Percentiles rank a stretch among this genome's conserved stretches.
phyloP scores from a whole-genome alignment of 2,329 filamentous ascomycete genomes.

The Pseudocercospora fijiensis region DNA sequence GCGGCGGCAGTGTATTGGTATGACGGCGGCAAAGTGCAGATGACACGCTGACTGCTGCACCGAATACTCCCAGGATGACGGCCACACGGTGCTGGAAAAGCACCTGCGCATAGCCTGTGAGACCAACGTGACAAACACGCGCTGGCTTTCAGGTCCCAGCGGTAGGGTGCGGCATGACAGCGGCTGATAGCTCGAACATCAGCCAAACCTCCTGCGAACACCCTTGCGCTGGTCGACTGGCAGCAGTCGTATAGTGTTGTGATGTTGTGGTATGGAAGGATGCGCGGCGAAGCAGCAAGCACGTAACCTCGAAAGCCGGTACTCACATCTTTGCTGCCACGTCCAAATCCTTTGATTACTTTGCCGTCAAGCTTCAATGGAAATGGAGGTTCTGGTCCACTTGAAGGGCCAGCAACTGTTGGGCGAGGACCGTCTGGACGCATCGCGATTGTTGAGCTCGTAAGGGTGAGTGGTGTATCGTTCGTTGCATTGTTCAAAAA shows the following conservation, averaged over 20 bases:
- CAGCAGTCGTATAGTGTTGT: neutral
- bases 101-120: slow-evolving; percentile 11
- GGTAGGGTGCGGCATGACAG: slow-evolving; percentile 19
- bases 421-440: slow-evolving; percentile 58
- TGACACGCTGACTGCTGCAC: slow-evolving; percentile 14
- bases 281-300: slow-evolving; percentile 1
- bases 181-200: neutral
- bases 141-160: slow-evolving; percentile 12
- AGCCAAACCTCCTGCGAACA: slow-evolving; percentile 7
- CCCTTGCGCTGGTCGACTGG: neutral
- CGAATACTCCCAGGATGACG: slow-evolving; percentile 2
- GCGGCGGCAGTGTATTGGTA: slow-evolving; percentile 10
- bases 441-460: slow-evolving; percentile 22
- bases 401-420: slow-evolving; percentile 68
- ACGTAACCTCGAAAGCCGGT: neutral
- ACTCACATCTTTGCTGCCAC: slow-evolving; percentile 82
- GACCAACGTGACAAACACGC: slow-evolving; percentile 21
- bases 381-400: slow-evolving; percentile 73
- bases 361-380: slow-evolving; percentile 80
- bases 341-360: slow-evolving; percentile 89
- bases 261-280: slow-evolving; percentile 6
- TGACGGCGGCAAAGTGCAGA: slow-evolving; percentile 10
- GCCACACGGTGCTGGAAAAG: slow-evolving; percentile 7
- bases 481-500: neutral
- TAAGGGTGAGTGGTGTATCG: neutral